These are phyloP conservation scores for Backusella australiensis DNA, from an alignment of 192 early-diverging fungal species.

Conservation along the genomic window DNA sequence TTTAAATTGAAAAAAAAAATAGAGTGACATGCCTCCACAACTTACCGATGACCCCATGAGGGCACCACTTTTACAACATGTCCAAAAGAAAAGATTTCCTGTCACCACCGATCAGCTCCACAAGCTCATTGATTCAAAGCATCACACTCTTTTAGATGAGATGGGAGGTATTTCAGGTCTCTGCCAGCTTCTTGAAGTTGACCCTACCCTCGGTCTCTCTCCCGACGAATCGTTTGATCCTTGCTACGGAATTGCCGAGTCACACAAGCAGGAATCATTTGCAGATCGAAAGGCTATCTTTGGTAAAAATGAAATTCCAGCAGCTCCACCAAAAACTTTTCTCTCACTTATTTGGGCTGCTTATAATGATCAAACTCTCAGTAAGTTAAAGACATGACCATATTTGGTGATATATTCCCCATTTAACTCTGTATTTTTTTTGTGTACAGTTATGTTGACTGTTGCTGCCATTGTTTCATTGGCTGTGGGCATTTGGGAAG, in stretches of 20 bases:
- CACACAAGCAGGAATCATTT: constrained; percentile 19
- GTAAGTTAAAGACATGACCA: constrained; percentile 26
- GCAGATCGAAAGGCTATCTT: constrained; percentile 40
- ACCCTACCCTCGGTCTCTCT: constrained; percentile 58
- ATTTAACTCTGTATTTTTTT: not conserved
- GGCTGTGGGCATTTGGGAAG: constrained; percentile 85
- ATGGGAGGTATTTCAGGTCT: constrained; percentile 59
- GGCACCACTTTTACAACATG: constrained; percentile 12
- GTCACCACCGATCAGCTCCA: constrained; percentile 5
- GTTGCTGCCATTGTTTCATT: constrained; percentile 78
- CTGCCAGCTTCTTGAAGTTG: constrained; percentile 58
- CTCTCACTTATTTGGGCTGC: constrained; percentile 52
- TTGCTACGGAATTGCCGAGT: constrained; percentile 16
- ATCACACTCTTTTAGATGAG: constrained; percentile 50
- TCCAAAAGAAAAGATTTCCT: not conserved
- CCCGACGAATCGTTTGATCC: constrained; percentile 41
- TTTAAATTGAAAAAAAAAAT: not conserved
- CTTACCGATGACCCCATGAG: not conserved
- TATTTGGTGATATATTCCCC: not conserved
- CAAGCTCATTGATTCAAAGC: constrained; percentile 64
- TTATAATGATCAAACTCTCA: constrained; percentile 71
- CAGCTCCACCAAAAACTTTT: constrained; percentile 52
- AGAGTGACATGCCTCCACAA: constrained; percentile 13
- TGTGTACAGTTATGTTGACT: constrained; percentile 64
- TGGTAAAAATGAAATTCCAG: constrained; percentile 57